phyloP scores from a whole-genome alignment of 331 rosid species.

The Ulmus americana region DNA sequence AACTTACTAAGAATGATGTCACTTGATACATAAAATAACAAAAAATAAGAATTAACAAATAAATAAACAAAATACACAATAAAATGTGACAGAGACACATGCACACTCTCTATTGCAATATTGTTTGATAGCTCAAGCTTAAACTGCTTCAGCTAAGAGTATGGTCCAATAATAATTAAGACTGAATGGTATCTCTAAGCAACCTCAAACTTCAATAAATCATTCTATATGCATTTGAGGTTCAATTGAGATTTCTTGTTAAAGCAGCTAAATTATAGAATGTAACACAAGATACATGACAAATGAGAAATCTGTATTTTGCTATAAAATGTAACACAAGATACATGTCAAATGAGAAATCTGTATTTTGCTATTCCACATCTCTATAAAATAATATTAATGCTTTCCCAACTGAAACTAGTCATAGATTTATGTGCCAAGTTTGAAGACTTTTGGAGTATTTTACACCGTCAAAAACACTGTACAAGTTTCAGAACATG shows the following conservation, averaged over 20 bases:
- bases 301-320: not conserved
- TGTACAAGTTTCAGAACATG: constrained; percentile 4
- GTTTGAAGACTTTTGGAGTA: not conserved
- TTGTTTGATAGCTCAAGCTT: not conserved
- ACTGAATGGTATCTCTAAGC: not conserved
- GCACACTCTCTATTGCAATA: not conserved
- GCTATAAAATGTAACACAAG: not conserved
- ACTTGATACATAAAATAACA: not conserved
- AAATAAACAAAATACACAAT: not conserved
- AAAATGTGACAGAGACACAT: not conserved
- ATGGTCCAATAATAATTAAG: not conserved
- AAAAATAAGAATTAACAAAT: not conserved
- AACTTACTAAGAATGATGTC: not conserved
- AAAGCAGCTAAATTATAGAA: not conserved
- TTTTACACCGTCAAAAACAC: not conserved
- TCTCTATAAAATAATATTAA: not conserved
- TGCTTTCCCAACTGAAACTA: not conserved
- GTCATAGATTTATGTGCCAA: not conserved
- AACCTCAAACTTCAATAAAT: no score
- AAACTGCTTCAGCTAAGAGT: not conserved
- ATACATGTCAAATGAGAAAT: not conserved
- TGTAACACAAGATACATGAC: not conserved
- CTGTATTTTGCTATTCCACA: not conserved
- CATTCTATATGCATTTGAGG: no score
- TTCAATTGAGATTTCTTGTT: not conserved